Base-by-base conservation (phyloP, 805 yeast genomes). In the Metschnikowia drakensbergensis region DNA sequence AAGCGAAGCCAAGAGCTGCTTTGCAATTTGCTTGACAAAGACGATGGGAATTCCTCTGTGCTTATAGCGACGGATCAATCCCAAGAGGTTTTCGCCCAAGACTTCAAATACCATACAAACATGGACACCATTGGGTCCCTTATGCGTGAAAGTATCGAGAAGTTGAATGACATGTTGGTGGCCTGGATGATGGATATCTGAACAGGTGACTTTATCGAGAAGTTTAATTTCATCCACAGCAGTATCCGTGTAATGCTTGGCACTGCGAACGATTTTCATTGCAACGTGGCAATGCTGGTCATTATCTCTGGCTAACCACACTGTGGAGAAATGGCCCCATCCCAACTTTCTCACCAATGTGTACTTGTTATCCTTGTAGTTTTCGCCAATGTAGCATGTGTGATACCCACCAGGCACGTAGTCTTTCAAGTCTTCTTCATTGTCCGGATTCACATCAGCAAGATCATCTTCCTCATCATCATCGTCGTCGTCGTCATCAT, bases 321-420 rank as follows among this genome's bases (percentile, higher is more conserved):
- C 88, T 1, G 87, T 82, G 35, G 84, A 79, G 56, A 83, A 83
- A 58, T 82, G 86, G 32, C 88, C 88, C 86, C 86, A 81, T 3
- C 88, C 88, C 6, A 83, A 66, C 60, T 82, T 82, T 28, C 86
- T 66, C 22, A 79, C 67, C 26, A 81, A 66, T 3, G 66, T 58
- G 45, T 60, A 55, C 35, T 58, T 62, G 41, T 68, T 62, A 6
- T 69, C 60, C 35, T 79, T 79, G 57, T 80, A 79, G 11, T 65
- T 59, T 54, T 83, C 87, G 29, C 83, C 82, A 29, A 79, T 72
- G 48, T 56, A 67, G 3, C 82, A 82, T 2, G 86, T 84, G 58
- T 82, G 86, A 63, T 82, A 82, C 1, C 88, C 88, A 10, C 86
- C 87, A 5, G 64, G 65, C 46, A 74, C 67, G 60, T 83, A 83